A percentile compares a stretch with the other conserved stretches of the same genome.
These are phyloP conservation scores for Stromatinia cepivora DNA, from an alignment of 2,329 filamentous ascomycete genomes.

Conservation along the genomic window DNA sequence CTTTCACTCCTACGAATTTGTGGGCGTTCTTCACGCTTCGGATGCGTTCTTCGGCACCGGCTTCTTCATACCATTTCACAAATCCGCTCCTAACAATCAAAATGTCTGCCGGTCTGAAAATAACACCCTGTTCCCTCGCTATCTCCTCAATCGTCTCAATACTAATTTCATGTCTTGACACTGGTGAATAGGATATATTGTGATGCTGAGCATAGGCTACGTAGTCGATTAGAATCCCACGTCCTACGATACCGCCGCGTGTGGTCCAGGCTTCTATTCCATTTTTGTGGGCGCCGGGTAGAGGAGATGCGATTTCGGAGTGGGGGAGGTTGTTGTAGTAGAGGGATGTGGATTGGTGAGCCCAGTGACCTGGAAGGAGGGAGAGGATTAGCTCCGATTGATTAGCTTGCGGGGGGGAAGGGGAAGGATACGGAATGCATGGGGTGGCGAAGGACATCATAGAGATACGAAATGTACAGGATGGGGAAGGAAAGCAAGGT, in stretches of 20 bases:
- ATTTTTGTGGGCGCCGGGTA: constrained; percentile 43
- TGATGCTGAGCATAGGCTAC: constrained; percentile 44
- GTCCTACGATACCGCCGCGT: constrained; percentile 35
- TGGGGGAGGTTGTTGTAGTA: constrained; percentile 41
- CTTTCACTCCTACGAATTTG: constrained; percentile 31
- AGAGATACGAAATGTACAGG: neutral
- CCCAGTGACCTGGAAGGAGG: constrained; percentile 35
- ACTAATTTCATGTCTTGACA: constrained; percentile 42
- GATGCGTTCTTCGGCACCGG: constrained; percentile 23
- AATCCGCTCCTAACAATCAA: constrained; percentile 52
- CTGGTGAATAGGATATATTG: constrained; percentile 42
- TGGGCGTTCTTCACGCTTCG: constrained; percentile 23
- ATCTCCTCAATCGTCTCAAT: constrained; percentile 47
- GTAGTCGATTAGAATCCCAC: constrained; percentile 55
- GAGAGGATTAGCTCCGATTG: too few relatives aligned
- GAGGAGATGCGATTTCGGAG: constrained; percentile 30
- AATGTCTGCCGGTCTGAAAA: constrained; percentile 51
- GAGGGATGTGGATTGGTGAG: constrained; percentile 33
- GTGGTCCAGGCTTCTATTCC: constrained; percentile 30
- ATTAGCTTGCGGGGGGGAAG: neutral
- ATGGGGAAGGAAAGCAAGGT: neutral
- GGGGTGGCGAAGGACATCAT: too few relatives aligned
- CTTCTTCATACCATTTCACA: constrained; percentile 42
- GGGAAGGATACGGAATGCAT: neutral
- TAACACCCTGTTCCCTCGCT: constrained; percentile 47